A percentile compares a stretch with the other conserved stretches of the same genome.
Conservation (phyloP, 2,329 filamentous ascomycete genomes). For the Hymenoscyphus albidus region DNA sequence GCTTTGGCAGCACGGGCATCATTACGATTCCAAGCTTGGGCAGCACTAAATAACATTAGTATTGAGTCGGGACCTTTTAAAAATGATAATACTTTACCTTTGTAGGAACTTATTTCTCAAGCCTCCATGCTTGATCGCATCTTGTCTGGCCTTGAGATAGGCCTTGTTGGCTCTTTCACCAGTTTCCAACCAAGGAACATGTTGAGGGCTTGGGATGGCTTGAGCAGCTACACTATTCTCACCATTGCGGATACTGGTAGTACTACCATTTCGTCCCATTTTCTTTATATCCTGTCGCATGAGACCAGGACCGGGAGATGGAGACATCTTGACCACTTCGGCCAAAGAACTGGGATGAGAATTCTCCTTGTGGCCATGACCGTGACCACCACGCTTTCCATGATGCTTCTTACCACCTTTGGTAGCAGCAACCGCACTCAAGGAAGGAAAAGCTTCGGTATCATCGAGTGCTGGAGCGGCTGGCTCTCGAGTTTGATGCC, state of each 20-base stretch:
- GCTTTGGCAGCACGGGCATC: conserved; percentile 95
- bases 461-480: conserved; percentile 81
- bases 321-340: conserved; percentile 93
- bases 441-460: conserved; percentile 88
- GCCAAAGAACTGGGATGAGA: conserved; percentile 73
- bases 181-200: conserved; percentile 95
- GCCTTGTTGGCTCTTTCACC: conserved; percentile 86
- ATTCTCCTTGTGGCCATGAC: conserved; percentile 65
- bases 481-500: conserved; percentile 66
- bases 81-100: conserved; percentile 54
- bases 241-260: conserved; percentile 58
- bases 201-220: conserved; percentile 80
- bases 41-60: conserved; percentile 59
- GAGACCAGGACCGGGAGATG: conserved; percentile 67
- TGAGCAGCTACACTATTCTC: conserved; percentile 80
- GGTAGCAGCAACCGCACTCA: conserved; percentile 70
- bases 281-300: conserved; percentile 59
- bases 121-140: conserved; percentile 96
- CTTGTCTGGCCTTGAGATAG: conserved; percentile 90
- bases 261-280: conserved; percentile 59
- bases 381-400: conserved; percentile 82
- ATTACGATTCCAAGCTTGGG: conserved; percentile 97
- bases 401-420: conserved; percentile 89
- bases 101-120: conserved; percentile 96
- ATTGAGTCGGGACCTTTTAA: background rate